Evolutionary conservation across 148 eudicot species (phyloP), one percentile per base, ranked within the genome.

Genomic region (Camellia granthamiana): DNA sequence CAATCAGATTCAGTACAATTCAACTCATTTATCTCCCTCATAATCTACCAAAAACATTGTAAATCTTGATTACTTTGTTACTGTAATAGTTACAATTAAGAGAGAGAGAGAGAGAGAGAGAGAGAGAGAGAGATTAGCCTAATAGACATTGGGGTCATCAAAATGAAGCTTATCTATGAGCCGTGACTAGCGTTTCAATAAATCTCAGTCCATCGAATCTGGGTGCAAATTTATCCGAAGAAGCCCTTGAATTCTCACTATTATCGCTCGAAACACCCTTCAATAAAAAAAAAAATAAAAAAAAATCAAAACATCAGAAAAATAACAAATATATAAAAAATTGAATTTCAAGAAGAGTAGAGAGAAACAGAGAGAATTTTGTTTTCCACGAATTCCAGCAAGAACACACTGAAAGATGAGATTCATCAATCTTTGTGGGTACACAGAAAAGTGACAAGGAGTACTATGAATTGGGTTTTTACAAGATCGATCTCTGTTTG

Each of bases 131-230:
- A 30, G 38, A 30, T 30, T 30, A 30, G 38, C 38, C 38, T 30
- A 30, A 30, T 30, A 30, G 38, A 30, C 38, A 30, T 30, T 30
- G 38, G 38, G 38, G 3, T 64, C 68, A 23, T 64, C 68, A 7
- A 23, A 73, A 4, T n/a, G 18, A 47, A 30, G 80, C 41, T 68
- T 41, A 78, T 78, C 80, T 78, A 65, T 78, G 80, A 78, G 74
- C 80, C 2, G 80, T 78, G 41, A 78, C 64, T 51, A 78, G 52
- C 16, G 80, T 78, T 55, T 78, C 74, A n/a, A 78, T 78, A 78
- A 68, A 78, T n/a, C 80, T 69, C 74, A 78, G 74, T 12, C 80
- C 80, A 7, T 78, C 80, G 74, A 78, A 78, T 21, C 54, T 54
- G 56, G 80, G 80, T 4, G 62, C 74, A 68, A 16, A 67, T 69